phyloP scores from a whole-genome alignment of 805 yeast species.

The Starmerella stigmatis region DNA sequence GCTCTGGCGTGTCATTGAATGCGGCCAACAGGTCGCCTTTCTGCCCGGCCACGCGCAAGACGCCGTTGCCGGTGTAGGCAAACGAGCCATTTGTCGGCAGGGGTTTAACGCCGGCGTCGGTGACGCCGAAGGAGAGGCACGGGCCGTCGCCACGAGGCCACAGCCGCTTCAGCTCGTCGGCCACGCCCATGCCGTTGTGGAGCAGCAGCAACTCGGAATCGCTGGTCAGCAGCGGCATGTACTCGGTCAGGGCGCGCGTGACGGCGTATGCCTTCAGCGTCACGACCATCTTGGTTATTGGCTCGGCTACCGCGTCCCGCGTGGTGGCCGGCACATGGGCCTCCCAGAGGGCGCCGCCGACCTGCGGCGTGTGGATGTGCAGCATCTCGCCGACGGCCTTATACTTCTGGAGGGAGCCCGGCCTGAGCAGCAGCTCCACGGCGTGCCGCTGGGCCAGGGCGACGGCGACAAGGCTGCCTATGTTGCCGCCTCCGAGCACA shows the following conservation, averaged over 20 bases:
- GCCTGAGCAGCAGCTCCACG: slow-evolving; percentile 35
- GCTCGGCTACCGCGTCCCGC: slow-evolving; percentile 15
- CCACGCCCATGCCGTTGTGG: slow-evolving; percentile 81
- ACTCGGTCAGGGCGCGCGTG: slow-evolving; percentile 47
- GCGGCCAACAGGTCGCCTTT: background rate
- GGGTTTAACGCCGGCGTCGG: slow-evolving; percentile 72
- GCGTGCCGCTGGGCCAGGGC: slow-evolving; percentile 34
- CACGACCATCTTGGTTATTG: slow-evolving; percentile 51
- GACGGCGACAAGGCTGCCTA: slow-evolving; percentile 43
- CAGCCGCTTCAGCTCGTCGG: slow-evolving; percentile 40
- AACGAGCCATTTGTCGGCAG: slow-evolving; percentile 36
- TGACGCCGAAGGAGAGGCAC: slow-evolving; percentile 58
- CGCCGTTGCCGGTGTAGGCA: slow-evolving; percentile 64
- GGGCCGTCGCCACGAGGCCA: slow-evolving; percentile 53
- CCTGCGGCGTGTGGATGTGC: slow-evolving; percentile 26
- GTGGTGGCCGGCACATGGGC: slow-evolving; percentile 17
- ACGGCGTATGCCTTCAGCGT: slow-evolving; percentile 78
- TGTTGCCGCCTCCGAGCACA: slow-evolving; percentile 45
- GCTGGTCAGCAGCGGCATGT: slow-evolving; percentile 39
- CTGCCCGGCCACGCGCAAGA: background rate
- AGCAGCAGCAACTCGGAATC: slow-evolving; percentile 51
- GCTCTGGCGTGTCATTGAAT: slow-evolving; percentile 1
- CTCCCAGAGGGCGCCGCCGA: slow-evolving; percentile 32
- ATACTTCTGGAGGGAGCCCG: slow-evolving; percentile 36
- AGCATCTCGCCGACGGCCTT: slow-evolving; percentile 22